phyloP scores from a whole-genome alignment of 345 rosid species.

The Hypericum perforatum region DNA sequence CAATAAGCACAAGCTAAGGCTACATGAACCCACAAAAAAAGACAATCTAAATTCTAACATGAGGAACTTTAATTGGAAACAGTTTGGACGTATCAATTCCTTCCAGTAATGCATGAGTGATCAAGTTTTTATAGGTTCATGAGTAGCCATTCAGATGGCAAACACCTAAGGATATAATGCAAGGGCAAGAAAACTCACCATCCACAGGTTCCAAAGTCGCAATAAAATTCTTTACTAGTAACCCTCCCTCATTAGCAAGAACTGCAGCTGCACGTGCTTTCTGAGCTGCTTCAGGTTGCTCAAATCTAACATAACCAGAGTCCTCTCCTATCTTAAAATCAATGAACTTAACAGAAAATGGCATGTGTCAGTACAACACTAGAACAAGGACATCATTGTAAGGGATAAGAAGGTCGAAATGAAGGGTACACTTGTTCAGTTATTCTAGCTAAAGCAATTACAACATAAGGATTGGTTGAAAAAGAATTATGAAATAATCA shows the following conservation, averaged over 20 bases:
- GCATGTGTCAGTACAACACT: slow-evolving; percentile 9
- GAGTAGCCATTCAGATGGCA: too few relatives aligned
- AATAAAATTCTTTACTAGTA: slow-evolving; percentile 62
- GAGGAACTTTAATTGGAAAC: too few relatives aligned
- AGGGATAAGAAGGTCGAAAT: background rate
- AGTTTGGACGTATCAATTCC: too few relatives aligned
- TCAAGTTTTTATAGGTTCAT: too few relatives aligned
- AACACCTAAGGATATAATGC: background rate
- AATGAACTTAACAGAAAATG: slow-evolving; percentile 37
- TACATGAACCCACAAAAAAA: too few relatives aligned
- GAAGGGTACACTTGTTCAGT: background rate
- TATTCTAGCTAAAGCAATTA: background rate
- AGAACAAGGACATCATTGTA: background rate
- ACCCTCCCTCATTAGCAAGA: slow-evolving; percentile 71
- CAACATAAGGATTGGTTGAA: background rate
- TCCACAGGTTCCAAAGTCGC: slow-evolving; percentile 77
- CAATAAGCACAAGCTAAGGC: too few relatives aligned
- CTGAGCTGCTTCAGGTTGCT: slow-evolving; percentile 78
- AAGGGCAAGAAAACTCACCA: slow-evolving; percentile 33
- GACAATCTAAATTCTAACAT: too few relatives aligned
- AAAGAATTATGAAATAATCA: background rate
- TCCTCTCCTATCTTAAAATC: slow-evolving; percentile 84
- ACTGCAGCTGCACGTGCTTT: slow-evolving; percentile 96
- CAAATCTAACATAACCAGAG: slow-evolving; percentile 73
- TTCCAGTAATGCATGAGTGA: too few relatives aligned